phyloP scores from a whole-genome alignment of 2,329 filamentous ascomycete genomes.

The Gaeumannomyces sp. region DNA sequence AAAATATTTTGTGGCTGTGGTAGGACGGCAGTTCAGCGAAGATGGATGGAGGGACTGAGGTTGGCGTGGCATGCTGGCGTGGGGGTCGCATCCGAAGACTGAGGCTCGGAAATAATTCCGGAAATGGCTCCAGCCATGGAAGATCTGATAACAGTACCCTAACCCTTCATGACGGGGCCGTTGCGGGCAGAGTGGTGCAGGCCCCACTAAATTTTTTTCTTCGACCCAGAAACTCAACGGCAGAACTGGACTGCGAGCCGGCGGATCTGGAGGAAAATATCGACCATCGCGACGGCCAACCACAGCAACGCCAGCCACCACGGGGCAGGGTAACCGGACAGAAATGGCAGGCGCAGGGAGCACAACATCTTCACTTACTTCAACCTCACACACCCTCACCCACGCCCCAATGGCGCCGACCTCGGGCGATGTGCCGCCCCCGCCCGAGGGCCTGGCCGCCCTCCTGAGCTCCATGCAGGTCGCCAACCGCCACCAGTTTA shows the following conservation, averaged over 20 bases:
- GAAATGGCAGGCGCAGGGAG: constrained; percentile 33
- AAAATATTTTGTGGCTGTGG: too few relatives aligned
- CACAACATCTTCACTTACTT: constrained; percentile 55
- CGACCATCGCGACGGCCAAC: neutral
- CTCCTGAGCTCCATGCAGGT: constrained; percentile 42
- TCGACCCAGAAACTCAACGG: neutral
- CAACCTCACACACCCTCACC: constrained; percentile 58
- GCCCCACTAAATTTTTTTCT: neutral
- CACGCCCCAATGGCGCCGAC: constrained; percentile 37
- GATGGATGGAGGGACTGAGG: too few relatives aligned
- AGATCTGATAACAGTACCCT: neutral
- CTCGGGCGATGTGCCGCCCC: constrained; percentile 27
- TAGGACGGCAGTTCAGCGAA: too few relatives aligned
- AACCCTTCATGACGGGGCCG: neutral
- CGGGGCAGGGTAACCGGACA: constrained; percentile 4
- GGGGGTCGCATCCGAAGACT: too few relatives aligned
- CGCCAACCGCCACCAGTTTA: constrained; percentile 62
- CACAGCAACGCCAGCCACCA: neutral
- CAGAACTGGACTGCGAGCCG: neutral
- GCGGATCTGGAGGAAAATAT: neutral
- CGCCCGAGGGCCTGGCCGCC: constrained; percentile 47
- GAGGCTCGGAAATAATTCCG: too few relatives aligned
- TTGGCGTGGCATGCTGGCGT: too few relatives aligned
- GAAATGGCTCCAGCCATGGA: too few relatives aligned
- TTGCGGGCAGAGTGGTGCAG: neutral